A percentile compares a stretch with the other conserved stretches of the same genome.
These are phyloP conservation scores for Phytophthora litchii DNA, from an alignment of 352 stramenopile genomes.

Conservation along the genomic window DNA sequence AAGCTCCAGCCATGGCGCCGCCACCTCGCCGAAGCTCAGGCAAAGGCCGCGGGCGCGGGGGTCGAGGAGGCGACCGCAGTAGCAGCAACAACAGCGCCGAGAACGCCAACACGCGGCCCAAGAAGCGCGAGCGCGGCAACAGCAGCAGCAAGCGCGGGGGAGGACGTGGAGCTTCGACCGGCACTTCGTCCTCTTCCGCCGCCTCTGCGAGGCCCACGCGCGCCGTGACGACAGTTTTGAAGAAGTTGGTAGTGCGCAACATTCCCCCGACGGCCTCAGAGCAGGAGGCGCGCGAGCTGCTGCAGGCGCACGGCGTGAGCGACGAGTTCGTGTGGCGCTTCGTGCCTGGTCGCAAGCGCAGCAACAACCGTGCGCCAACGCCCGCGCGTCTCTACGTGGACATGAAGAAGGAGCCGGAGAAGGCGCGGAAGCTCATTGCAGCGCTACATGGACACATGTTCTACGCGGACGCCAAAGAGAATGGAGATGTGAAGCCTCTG, in stretches of 20 bases:
- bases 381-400: slow-evolving; percentile 73
- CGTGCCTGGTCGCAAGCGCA: slow-evolving; percentile 53
- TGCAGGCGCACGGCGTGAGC: slow-evolving; percentile 45
- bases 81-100: slow-evolving; percentile 6
- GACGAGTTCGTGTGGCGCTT: slow-evolving; percentile 67
- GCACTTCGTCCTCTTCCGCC: slow-evolving; percentile 8
- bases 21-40: slow-evolving; percentile 31
- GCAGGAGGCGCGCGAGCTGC: slow-evolving; percentile 39
- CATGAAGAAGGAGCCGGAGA: slow-evolving; percentile 68
- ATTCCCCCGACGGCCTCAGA: slow-evolving; percentile 57
- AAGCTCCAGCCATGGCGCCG: slow-evolving; percentile 31
- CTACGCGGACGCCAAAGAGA: slow-evolving; percentile 43
- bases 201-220: slow-evolving; percentile 41
- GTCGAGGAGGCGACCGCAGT: slow-evolving; percentile 22
- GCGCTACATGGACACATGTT: slow-evolving; percentile 58
- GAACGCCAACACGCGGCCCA: slow-evolving; percentile 15
- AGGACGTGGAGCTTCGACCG: slow-evolving; percentile 5
- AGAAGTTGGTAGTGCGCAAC: slow-evolving; percentile 77
- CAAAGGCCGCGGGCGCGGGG: slow-evolving; percentile 37
- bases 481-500: slow-evolving; percentile 28
- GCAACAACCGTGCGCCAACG: slow-evolving; percentile 59
- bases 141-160: slow-evolving; percentile 35
- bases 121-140: slow-evolving; percentile 33
- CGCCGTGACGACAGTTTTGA: slow-evolving; percentile 49
- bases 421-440: slow-evolving; percentile 53